These are phyloP conservation scores for Pilaira anomala DNA, from an alignment of 192 early-diverging fungal genomes.

Conservation along the genomic window DNA sequence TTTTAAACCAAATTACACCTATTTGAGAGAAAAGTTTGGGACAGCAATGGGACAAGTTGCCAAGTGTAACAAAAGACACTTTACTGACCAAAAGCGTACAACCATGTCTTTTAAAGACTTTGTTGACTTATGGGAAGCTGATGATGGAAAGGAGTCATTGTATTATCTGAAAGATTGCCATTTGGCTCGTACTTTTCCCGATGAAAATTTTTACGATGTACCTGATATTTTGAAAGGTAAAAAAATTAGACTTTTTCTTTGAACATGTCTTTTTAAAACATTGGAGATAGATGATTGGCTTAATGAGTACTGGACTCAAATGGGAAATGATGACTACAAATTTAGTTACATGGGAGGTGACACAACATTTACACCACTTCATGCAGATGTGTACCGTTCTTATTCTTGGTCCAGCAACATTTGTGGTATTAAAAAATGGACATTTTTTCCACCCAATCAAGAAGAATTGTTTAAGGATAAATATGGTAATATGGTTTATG, in stretches of 20 bases:
- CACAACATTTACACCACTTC: slow-evolving; percentile 71
- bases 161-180: slow-evolving; percentile 76
- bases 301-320: slow-evolving; percentile 55
- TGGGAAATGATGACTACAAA: slow-evolving; percentile 63
- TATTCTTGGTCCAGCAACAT: slow-evolving; percentile 78
- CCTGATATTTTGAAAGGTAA: slow-evolving; percentile 49
- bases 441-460: slow-evolving; percentile 64
- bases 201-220: slow-evolving; percentile 38
- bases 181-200: slow-evolving; percentile 46
- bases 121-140: slow-evolving; percentile 47
- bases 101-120: slow-evolving; percentile 56
- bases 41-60: slow-evolving; percentile 55
- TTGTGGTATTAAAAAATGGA: slow-evolving; percentile 69
- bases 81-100: slow-evolving; percentile 60
- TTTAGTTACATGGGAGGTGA: slow-evolving; percentile 73
- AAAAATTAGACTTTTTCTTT: background rate
- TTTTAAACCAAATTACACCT: slow-evolving; percentile 42
- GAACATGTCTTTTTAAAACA: background rate
- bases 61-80: slow-evolving; percentile 53
- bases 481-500: slow-evolving; percentile 55
- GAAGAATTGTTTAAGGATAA: slow-evolving; percentile 55
- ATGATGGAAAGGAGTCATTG: background rate
- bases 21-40: slow-evolving; percentile 39
- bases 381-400: slow-evolving; percentile 73
- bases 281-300: slow-evolving; percentile 61